Evolutionary conservation across 805 yeast genomes (phyloP).

Genomic region (Clavispora carvajalis): DNA sequence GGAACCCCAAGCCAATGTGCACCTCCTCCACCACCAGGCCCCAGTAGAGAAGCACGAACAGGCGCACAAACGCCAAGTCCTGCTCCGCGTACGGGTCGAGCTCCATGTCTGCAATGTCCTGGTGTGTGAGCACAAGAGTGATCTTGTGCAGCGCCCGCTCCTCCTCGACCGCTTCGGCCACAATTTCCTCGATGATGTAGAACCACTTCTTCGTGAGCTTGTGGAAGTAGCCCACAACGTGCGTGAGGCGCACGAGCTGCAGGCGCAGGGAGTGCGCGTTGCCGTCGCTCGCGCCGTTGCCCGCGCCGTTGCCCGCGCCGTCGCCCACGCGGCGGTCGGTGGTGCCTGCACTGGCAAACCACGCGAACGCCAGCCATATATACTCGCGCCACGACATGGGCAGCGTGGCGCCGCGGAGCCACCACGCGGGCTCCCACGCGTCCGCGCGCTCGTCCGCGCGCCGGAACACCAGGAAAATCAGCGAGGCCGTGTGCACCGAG

Average conservation of each 20-base stretch:
- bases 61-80: slow-evolving; percentile 32
- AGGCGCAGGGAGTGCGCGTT: not conserved
- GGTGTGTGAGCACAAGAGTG: slow-evolving; percentile 32
- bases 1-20: slow-evolving; percentile 29
- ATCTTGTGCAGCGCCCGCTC: slow-evolving; percentile 8
- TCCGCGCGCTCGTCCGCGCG: slow-evolving; percentile 4
- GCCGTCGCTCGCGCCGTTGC: slow-evolving; percentile 1
- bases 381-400: slow-evolving; percentile 52
- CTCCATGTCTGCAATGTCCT: slow-evolving; percentile 38
- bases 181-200: slow-evolving; percentile 29
- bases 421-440: slow-evolving; percentile 35
- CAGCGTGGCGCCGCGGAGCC: slow-evolving; percentile 39
- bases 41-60: slow-evolving; percentile 33
- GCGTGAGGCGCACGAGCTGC: slow-evolving; percentile 14
- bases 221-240: slow-evolving; percentile 36
- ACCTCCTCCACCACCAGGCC: slow-evolving; percentile 22
- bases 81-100: slow-evolving; percentile 37
- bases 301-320: slow-evolving; percentile 2
- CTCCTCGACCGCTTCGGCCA: slow-evolving; percentile 24
- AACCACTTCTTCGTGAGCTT: slow-evolving; percentile 35
- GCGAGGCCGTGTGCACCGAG: slow-evolving; percentile 26
- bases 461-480: slow-evolving; percentile 14
- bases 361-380: slow-evolving; percentile 64
- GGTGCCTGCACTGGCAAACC: slow-evolving; percentile 90
- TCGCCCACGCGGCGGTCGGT: slow-evolving; percentile 14